A percentile compares a stretch with the other conserved stretches of the same genome.
Conservation (phyloP, 2,329 filamentous ascomycete genomes). For the Trichothecium sympodiale region DNA sequence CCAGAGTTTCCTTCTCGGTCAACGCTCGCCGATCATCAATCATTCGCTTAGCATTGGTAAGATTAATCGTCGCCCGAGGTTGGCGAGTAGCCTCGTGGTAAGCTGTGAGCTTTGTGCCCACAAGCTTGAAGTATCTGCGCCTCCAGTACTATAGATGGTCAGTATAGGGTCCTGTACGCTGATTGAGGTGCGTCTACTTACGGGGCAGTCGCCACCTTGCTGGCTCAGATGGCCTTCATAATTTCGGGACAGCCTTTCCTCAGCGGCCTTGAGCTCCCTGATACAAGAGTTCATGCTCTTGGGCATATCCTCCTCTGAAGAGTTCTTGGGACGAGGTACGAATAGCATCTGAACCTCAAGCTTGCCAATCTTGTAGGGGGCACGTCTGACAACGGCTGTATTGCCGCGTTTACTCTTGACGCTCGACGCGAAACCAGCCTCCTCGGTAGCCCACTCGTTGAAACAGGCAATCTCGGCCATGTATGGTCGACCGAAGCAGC, state of each 20-base stretch:
- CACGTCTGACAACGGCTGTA: conserved; percentile 61
- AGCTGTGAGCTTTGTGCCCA: conserved; percentile 82
- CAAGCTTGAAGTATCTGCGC: conserved; percentile 90
- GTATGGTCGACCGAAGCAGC: conserved; percentile 80
- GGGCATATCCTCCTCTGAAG: conserved; percentile 90
- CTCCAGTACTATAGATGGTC: conserved; percentile 69
- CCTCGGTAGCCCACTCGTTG: conserved; percentile 96
- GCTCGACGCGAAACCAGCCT: conserved; percentile 65
- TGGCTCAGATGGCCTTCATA: conserved; percentile 90
- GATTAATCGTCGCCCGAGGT: conserved; percentile 91
- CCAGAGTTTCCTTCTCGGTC: conserved; percentile 71
- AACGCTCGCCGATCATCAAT: conserved; percentile 85
- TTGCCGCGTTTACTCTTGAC: conserved; percentile 87
- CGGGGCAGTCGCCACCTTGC: conserved; percentile 93
- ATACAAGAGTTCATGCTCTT: conserved; percentile 99
- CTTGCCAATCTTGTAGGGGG: conserved; percentile 95
- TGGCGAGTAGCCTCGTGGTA: conserved; percentile 94
- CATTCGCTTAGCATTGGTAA: conserved; percentile 82
- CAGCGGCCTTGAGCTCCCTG: conserved; percentile 82
- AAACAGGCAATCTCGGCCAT: conserved; percentile 87
- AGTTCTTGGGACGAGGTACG: conserved; percentile 80
- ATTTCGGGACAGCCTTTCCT: conserved; percentile 64
- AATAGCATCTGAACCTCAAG: conserved; percentile 89
- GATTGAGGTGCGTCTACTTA: too few relatives aligned
- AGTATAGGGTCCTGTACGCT: too few relatives aligned